These are phyloP conservation scores for Smittium mucronatum DNA, from an alignment of 371 early-diverging fungal genomes.

Conservation along the genomic window DNA sequence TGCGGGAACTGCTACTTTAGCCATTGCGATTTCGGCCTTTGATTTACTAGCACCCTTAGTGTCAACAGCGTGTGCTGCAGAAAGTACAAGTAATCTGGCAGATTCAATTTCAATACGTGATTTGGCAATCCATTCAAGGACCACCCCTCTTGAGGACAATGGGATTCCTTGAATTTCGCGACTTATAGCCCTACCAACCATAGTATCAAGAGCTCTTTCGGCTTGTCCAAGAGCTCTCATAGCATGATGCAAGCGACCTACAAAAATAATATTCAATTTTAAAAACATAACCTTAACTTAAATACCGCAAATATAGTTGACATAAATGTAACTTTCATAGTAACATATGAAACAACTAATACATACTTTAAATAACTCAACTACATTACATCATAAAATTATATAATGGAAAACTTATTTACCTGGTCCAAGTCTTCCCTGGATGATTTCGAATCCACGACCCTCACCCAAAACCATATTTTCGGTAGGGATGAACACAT, in stretches of 20 bases:
- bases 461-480: conserved; percentile 89
- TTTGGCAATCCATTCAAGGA: conserved; percentile 62
- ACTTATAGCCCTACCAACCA: conserved; percentile 74
- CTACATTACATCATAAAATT: no score
- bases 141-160: conserved; percentile 66
- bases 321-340: no score
- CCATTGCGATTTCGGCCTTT: conserved; percentile 85
- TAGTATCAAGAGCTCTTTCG: conserved; percentile 76
- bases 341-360: no score
- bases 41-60: conserved; percentile 66
- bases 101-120: conserved; percentile 85
- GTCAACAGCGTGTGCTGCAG: conserved; percentile 85
- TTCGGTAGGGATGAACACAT: conserved; percentile 74
- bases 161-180: conserved; percentile 77
- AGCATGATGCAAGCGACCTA: conserved; percentile 37
- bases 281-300: background rate
- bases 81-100: conserved; percentile 72
- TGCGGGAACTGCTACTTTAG: conserved; percentile 80
- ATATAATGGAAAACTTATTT: background rate
- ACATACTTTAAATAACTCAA: no score
- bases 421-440: conserved; percentile 89
- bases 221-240: conserved; percentile 92
- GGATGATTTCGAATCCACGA: conserved; percentile 92
- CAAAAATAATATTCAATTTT: background rate
- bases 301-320: no score